phyloP scores from a whole-genome alignment of 2,329 filamentous ascomycete genomes.

The Epichloe glyceriae region DNA sequence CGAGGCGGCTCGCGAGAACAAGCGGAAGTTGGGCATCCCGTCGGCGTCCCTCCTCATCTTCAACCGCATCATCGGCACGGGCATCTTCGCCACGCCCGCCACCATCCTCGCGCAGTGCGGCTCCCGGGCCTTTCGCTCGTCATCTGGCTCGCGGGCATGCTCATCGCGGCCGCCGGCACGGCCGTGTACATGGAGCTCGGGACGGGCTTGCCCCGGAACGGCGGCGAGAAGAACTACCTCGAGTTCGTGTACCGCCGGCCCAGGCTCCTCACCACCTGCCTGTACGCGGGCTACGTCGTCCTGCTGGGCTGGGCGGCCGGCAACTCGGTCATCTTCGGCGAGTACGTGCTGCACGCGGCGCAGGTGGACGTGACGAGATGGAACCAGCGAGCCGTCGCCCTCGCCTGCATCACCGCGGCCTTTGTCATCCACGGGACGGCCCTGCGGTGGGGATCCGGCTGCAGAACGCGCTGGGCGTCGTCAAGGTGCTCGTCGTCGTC shows the following conservation, averaged over 20 bases:
- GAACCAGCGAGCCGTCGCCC: conserved; percentile 53
- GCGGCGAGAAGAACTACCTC: conserved; percentile 55
- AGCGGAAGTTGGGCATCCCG: conserved; percentile 41
- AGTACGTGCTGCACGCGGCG: conserved; percentile 56
- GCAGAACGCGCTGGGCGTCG: conserved; percentile 50
- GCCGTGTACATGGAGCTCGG: conserved; percentile 56
- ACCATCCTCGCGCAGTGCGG: conserved; percentile 44
- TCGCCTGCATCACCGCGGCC: conserved; percentile 52
- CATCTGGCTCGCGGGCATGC: conserved; percentile 49
- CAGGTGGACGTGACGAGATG: conserved; percentile 48
- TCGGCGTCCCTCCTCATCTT: conserved; percentile 48
- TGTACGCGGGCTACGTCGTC: conserved; percentile 49
- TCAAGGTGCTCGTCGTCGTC: conserved; percentile 54
- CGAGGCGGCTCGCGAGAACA: conserved; percentile 30
- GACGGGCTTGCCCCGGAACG: conserved; percentile 50
- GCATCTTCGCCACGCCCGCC: conserved; percentile 52
- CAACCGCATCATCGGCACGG: conserved; percentile 54
- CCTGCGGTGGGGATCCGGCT: conserved; percentile 54
- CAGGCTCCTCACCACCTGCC: conserved; percentile 44
- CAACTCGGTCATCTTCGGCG: conserved; percentile 57
- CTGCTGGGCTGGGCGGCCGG: conserved; percentile 53
- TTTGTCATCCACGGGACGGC: conserved; percentile 53
- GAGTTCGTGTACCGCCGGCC: conserved; percentile 50
- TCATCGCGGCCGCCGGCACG: conserved; percentile 49
- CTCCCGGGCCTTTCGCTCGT: conserved; percentile 50